Base-by-base conservation (phyloP, 495 filamentous ascomycete genomes). In the Niebla homalea region DNA sequence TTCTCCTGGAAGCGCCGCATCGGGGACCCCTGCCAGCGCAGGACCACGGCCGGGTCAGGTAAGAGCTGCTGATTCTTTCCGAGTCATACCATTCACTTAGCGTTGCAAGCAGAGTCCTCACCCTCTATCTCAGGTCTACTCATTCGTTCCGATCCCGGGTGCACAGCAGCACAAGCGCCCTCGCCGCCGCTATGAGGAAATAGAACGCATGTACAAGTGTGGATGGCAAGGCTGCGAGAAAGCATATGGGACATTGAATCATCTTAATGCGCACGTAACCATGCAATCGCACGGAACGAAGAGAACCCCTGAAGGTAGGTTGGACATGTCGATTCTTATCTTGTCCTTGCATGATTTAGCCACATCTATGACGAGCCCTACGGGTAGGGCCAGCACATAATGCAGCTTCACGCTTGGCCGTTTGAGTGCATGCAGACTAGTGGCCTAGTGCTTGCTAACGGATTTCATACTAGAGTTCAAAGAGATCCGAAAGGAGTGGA, bases 161-260 rank as follows among this genome's bases (percentile, higher is more conserved):
- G 87, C 92, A 25, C 89, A 94, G 61, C 92, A 98, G 64, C 89
- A 97, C 66, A 98, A 98, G 74, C 81, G 92, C 42, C 92, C 92
- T 19, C 80, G 92, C 56, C 78, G 92, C 55, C 79, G 92, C 29
- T 98, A 95, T 60, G 92, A 98, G 69, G 92, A 98, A 65, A 98
- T 98, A 61, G 92, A 98, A 72, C 83, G 92, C 51, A 98, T 98
- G 92, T 98, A 98, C 71, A 96, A 95, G 67, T 98, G 92, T 68
- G 92, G 92, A 10, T 96, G 88, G 86, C 86, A 95, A 53, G 89
- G 89, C 4, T 98, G 92, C 64, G 92, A 97, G 62, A 97, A 97
- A 67, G 90, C 90, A 12, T 97, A 97, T 60, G 90, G 90, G 49
- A 97, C 90, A 21, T 69, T 97, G 49, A 97, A 97, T 63, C 90